phyloP scores from a whole-genome alignment of 2,329 filamentous ascomycete species.

The Fusarium sp. region DNA sequence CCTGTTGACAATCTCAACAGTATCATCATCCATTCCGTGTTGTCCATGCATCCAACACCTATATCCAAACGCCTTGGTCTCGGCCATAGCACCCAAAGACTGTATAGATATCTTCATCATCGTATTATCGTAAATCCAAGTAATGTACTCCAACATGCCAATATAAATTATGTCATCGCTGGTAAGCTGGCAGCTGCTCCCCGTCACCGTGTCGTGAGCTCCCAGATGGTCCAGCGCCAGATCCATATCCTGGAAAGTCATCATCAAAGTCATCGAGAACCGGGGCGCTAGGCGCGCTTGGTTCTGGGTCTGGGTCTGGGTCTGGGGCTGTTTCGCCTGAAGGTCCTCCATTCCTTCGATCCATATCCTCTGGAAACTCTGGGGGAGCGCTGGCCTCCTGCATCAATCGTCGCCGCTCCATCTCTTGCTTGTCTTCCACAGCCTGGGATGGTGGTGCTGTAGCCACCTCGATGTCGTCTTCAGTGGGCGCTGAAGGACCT shows the following conservation, averaged over 20 bases:
- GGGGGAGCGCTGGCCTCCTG: constrained; percentile 73
- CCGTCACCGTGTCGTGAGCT: constrained; percentile 26
- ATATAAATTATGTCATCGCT: constrained; percentile 47
- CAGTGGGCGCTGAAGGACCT: constrained; percentile 58
- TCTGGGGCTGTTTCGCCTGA: constrained; percentile 41
- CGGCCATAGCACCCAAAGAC: constrained; percentile 16
- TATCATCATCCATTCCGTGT: constrained; percentile 10
- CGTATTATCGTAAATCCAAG: constrained; percentile 19
- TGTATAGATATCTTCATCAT: constrained; percentile 24
- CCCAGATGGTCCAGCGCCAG: constrained; percentile 42
- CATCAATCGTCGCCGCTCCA: constrained; percentile 75
- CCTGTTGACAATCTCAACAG: constrained; percentile 11
- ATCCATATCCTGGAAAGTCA: constrained; percentile 55
- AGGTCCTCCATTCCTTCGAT: constrained; percentile 48
- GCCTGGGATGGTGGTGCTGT: constrained; percentile 47
- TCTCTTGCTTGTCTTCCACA: constrained; percentile 82
- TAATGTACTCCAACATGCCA: constrained; percentile 16
- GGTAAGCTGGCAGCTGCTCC: constrained; percentile 56
- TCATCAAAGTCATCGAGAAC: constrained; percentile 68
- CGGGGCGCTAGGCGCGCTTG: constrained; percentile 72
- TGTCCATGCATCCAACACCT: constrained; percentile 26
- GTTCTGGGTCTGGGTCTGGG: constrained; percentile 50
- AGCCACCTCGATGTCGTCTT: constrained; percentile 55
- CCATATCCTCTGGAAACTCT: constrained; percentile 66
- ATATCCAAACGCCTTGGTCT: constrained; percentile 32